A percentile compares a stretch with the other conserved stretches of the same genome.
Conservation (phyloP, 2,329 filamentous ascomycete species). For the Thelonectria blattea region DNA sequence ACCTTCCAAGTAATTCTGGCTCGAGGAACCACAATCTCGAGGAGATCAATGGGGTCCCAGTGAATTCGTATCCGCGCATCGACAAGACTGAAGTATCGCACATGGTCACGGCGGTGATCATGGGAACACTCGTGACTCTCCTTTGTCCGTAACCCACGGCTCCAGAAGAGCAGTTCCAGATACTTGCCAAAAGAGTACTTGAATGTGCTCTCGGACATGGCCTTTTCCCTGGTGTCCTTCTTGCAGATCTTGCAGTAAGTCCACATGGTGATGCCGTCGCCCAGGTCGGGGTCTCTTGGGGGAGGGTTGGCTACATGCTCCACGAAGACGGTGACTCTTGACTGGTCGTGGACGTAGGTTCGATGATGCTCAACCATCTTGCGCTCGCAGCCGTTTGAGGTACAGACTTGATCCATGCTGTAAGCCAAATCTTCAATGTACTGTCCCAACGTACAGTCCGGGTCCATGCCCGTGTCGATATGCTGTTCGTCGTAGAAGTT, state of each 20-base stretch:
- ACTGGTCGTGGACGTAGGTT: constrained; percentile 96
- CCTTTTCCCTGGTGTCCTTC: constrained; percentile 85
- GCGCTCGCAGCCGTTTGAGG: constrained; percentile 83
- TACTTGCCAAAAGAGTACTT: constrained; percentile 99
- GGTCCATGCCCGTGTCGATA: constrained; percentile 71
- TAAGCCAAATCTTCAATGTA: constrained; percentile 92
- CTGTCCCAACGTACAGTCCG: constrained; percentile 91
- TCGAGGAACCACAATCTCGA: constrained; percentile 92
- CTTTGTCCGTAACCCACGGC: constrained; percentile 76
- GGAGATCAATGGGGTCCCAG: constrained; percentile 88
- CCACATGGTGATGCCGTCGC: constrained; percentile 89
- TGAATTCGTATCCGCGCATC: constrained; percentile 88
- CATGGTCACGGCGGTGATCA: constrained; percentile 89
- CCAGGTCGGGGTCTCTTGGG: constrained; percentile 49
- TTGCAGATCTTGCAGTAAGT: constrained; percentile 92
- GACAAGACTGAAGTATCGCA: constrained; percentile 89
- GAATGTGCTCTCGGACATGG: constrained; percentile 94
- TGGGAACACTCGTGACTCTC: constrained; percentile 79
- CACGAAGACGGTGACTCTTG: constrained; percentile 89
- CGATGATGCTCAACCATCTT: constrained; percentile 92
- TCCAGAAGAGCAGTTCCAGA: constrained; percentile 97
- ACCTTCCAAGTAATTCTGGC: constrained; percentile 97
- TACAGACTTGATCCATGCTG: constrained; percentile 77
- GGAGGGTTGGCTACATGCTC: constrained; percentile 61
- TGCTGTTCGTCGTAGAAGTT: constrained; percentile 95